These are phyloP conservation scores for Jaminaea rosea DNA, from an alignment of 1,284 basidiomycete genomes.

Conservation along the genomic window DNA sequence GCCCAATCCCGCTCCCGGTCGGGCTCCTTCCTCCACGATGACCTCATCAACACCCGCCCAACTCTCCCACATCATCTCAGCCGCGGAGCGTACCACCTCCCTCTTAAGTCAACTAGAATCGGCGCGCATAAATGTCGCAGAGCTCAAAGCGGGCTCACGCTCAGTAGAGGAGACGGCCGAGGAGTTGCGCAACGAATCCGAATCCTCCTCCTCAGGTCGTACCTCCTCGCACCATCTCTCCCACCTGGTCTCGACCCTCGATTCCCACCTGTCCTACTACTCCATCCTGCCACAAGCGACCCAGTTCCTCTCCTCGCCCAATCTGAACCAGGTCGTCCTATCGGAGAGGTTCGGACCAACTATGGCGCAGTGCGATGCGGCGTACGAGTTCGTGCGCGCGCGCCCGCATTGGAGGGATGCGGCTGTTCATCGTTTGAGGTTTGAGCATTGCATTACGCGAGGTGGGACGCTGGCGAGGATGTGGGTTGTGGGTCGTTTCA, in stretches of 20 bases:
- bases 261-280: conserved; percentile 36
- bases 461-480: conserved; percentile 29
- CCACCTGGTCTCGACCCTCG: conserved; percentile 18
- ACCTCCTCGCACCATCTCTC: conserved; percentile 23
- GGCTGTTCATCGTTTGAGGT: conserved; percentile 35
- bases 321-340: conserved; percentile 19
- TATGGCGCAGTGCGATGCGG: conserved; percentile 36
- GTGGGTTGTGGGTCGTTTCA: conserved; percentile 16
- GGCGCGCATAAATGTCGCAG: conserved; percentile 27
- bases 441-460: conserved; percentile 30
- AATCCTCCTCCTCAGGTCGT: conserved; percentile 8
- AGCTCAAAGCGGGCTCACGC: conserved; percentile 30
- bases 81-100: background rate
- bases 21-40: background rate
- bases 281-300: conserved; percentile 33
- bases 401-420: conserved; percentile 32
- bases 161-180: conserved; percentile 34
- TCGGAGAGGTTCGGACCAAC: conserved; percentile 27
- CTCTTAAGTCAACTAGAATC: conserved; percentile 25
- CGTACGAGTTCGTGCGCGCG: conserved; percentile 24
- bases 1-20: too few relatives aligned
- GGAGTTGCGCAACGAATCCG: conserved; percentile 35
- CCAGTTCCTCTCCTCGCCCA: conserved; percentile 28
- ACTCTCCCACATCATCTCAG: background rate
- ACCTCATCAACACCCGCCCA: background rate